Evolutionary conservation across 805 yeast species (phyloP).

Genomic region (Danielia reshetovae): DNA sequence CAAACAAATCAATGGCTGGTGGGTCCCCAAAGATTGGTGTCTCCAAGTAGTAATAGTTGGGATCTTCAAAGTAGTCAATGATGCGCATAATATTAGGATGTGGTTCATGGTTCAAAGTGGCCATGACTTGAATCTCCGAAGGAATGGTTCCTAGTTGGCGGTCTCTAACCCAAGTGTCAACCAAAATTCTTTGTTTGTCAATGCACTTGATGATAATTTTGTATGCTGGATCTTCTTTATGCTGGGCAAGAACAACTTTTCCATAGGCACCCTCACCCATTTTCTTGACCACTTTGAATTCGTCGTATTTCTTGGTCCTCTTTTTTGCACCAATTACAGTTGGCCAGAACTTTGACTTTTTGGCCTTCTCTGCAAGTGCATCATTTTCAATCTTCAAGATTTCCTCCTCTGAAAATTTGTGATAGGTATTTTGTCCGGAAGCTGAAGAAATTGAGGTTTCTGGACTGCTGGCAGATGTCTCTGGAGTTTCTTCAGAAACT

Average conservation of each 20-base stretch:
- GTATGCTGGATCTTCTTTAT: constrained; percentile 57
- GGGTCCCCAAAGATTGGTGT: constrained; percentile 86
- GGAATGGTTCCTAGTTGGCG: constrained; percentile 89
- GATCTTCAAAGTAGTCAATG: constrained; percentile 91
- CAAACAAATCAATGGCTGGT: constrained; percentile 91
- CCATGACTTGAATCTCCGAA: constrained; percentile 92
- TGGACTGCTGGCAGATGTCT: constrained; percentile 4
- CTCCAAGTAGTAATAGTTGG: constrained; percentile 82
- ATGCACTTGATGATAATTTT: constrained; percentile 82
- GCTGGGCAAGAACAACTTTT: constrained; percentile 77
- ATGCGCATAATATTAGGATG: constrained; percentile 86
- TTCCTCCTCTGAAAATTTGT: constrained; percentile 36
- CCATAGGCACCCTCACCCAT: constrained; percentile 99
- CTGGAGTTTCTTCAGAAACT: constrained; percentile 8
- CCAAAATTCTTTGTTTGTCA: constrained; percentile 86
- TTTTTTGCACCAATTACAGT: constrained; percentile 56
- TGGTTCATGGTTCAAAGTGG: constrained; percentile 68
- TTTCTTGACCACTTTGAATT: constrained; percentile 65
- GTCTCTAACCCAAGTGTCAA: constrained; percentile 97
- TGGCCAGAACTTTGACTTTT: constrained; percentile 45
- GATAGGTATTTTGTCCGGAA: constrained; percentile 11
- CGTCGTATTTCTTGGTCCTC: constrained; percentile 66
- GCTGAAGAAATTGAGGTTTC: constrained; percentile 10
- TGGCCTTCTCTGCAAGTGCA: constrained; percentile 33
- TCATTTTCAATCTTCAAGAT: constrained; percentile 45